Evolutionary conservation across 495 filamentous ascomycete species (phyloP).

Genomic region (Penicillium ucsense): DNA sequence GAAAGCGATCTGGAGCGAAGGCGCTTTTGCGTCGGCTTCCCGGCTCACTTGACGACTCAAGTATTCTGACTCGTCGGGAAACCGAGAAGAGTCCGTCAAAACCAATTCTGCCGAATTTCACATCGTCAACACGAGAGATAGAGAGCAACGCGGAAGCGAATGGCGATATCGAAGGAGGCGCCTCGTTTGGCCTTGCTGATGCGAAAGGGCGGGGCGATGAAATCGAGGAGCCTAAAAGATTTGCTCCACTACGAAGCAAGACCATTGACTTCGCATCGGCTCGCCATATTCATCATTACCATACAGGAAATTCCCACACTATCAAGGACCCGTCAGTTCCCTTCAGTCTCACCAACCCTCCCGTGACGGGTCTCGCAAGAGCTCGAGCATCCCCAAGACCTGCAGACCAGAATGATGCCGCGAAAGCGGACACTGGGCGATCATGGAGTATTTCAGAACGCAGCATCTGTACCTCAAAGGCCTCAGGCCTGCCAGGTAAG

Average conservation of each 20-base stretch:
- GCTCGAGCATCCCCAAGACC: constrained; percentile 28
- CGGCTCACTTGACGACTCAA: constrained; percentile 26
- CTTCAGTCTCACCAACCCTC: constrained; percentile 27
- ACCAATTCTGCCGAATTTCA: constrained; percentile 42
- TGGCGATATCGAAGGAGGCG: constrained; percentile 9
- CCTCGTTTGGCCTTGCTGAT: constrained; percentile 5
- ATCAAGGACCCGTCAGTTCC: constrained; percentile 25
- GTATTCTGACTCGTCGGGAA: constrained; percentile 20
- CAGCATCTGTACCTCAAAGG: constrained; percentile 27
- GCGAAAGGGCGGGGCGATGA: constrained; percentile 6
- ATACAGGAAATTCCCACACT: constrained; percentile 12
- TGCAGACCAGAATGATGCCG: constrained; percentile 10
- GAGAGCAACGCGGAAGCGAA: constrained; percentile 14
- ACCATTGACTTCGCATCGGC: constrained; percentile 20
- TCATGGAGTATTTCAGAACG: constrained; percentile 64
- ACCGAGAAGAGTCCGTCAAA: constrained; percentile 22
- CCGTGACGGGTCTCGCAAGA: constrained; percentile 39
- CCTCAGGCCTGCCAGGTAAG: constrained; percentile 31
- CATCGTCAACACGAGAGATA: constrained; percentile 33
- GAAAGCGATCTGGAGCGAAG: constrained; percentile 21
- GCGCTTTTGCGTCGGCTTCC: constrained; percentile 23
- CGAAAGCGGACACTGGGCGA: constrained; percentile 19
- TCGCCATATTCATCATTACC: constrained; percentile 16
- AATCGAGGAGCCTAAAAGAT: constrained; percentile 4
- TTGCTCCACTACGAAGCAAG: constrained; percentile 9